Conservation (phyloP, 2,329 filamentous ascomycete species). For the Fusarium coffeatum region DNA sequence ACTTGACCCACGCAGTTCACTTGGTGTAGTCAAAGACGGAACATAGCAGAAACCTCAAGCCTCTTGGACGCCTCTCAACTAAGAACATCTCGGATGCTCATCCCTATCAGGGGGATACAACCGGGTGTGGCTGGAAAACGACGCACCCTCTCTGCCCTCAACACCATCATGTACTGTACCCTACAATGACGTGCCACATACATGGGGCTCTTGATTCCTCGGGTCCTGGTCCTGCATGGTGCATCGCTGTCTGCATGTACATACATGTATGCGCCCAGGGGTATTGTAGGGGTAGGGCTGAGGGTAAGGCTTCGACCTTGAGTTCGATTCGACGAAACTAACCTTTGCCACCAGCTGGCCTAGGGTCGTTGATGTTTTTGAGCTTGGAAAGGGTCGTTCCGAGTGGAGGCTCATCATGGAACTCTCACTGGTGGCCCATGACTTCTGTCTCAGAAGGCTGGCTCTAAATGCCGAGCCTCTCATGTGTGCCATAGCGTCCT, state of each 20-base stretch:
- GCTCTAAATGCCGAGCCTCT: slow-evolving; percentile 40
- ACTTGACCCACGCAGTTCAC: slow-evolving; percentile 34
- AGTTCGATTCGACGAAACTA: slow-evolving; percentile 36
- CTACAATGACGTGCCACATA: slow-evolving; percentile 40
- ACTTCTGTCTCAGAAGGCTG: slow-evolving; percentile 34
- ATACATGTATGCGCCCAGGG: slow-evolving; percentile 34
- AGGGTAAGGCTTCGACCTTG: slow-evolving; percentile 40
- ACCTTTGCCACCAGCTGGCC: slow-evolving; percentile 46
- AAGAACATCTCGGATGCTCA: slow-evolving; percentile 28
- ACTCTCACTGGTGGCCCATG: slow-evolving; percentile 35
- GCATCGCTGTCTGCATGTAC: slow-evolving; percentile 27
- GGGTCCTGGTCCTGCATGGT: slow-evolving; percentile 24
- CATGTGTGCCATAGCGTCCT: slow-evolving; percentile 28
- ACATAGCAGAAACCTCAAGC: slow-evolving; percentile 33
- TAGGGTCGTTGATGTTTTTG: slow-evolving; percentile 39
- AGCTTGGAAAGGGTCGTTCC: slow-evolving; percentile 43
- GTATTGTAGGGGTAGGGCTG: slow-evolving; percentile 42
- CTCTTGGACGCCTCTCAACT: slow-evolving; percentile 34
- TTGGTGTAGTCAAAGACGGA: neutral
- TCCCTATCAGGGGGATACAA: slow-evolving; percentile 22
- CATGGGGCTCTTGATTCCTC: slow-evolving; percentile 30
- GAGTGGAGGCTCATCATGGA: slow-evolving; percentile 39
- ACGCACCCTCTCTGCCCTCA: slow-evolving; percentile 15
- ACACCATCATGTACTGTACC: neutral
- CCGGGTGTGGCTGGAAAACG: slow-evolving; percentile 26